phyloP scores from a whole-genome alignment of 2,329 filamentous ascomycete species.

The Thielaviopsis musarum region DNA sequence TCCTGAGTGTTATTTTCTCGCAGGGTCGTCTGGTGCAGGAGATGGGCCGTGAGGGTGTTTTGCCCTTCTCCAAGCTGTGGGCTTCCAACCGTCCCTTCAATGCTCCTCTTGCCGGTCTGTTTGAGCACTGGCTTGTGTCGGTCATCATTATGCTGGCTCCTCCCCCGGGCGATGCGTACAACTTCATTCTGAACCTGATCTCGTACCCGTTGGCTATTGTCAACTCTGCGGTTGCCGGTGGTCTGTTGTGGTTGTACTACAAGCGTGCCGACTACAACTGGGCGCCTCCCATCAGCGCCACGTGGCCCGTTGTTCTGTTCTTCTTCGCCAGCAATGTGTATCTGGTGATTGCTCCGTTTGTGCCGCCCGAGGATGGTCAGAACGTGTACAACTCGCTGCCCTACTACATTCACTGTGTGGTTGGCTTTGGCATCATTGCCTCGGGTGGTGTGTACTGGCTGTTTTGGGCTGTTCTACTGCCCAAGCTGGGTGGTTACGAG shows the following conservation, averaged over 20 bases:
- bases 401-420: conserved; percentile 41
- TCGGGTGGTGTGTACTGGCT: conserved; percentile 39
- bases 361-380: conserved; percentile 33
- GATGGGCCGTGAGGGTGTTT: conserved; percentile 47
- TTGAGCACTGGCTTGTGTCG: conserved; percentile 46
- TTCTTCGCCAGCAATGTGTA: conserved; percentile 46
- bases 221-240: conserved; percentile 36
- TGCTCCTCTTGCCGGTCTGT: conserved; percentile 42
- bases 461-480: conserved; percentile 35
- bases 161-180: conserved; percentile 50
- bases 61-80: conserved; percentile 45
- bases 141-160: conserved; percentile 50
- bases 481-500: conserved; percentile 35
- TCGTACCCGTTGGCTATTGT: conserved; percentile 45
- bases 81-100: conserved; percentile 48
- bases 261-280: conserved; percentile 31
- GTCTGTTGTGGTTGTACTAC: conserved; percentile 35
- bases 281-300: conserved; percentile 37
- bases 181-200: conserved; percentile 46
- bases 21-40: conserved; percentile 50
- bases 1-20: conserved; percentile 51
- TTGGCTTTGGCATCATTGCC: conserved; percentile 36
- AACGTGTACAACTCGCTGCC: conserved; percentile 36
- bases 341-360: conserved; percentile 41
- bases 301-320: conserved; percentile 36